Conservation (phyloP, 352 stramenopile genomes). For the Halophytophthora polymorphica region DNA sequence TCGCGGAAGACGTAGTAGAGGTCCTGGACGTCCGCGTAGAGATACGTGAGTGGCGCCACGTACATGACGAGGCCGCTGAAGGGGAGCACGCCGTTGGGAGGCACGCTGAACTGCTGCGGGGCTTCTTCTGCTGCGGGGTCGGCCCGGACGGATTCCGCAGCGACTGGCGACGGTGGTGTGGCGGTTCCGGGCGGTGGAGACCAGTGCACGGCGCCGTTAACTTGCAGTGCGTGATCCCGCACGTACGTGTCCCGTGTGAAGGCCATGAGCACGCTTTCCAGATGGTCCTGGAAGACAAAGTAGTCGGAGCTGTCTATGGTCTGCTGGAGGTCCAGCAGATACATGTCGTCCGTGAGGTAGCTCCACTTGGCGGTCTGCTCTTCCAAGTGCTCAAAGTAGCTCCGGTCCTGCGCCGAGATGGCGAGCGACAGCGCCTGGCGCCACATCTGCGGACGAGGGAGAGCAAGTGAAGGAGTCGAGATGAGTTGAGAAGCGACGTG, state of each 20-base stretch:
- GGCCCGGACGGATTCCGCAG: neutral
- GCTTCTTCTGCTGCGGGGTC: neutral
- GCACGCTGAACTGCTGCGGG: constrained; percentile 23
- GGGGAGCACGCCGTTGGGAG: constrained; percentile 66
- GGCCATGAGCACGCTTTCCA: constrained; percentile 66
- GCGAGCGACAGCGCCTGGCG: constrained; percentile 42
- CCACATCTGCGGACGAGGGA: constrained; percentile 40
- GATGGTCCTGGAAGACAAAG: constrained; percentile 79
- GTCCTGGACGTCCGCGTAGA: constrained; percentile 60
- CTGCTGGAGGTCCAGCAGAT: constrained; percentile 77
- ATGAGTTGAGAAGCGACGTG: constrained; percentile 1
- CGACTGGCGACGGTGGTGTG: neutral
- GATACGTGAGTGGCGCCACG: constrained; percentile 61
- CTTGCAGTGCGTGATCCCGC: constrained; percentile 31
- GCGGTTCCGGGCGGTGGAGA: constrained; percentile 1
- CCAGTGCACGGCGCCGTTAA: constrained; percentile 49
- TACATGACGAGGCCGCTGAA: constrained; percentile 78
- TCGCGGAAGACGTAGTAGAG: constrained; percentile 79
- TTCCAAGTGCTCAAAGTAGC: constrained; percentile 51
- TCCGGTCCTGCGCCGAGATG: constrained; percentile 28
- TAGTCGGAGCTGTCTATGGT: constrained; percentile 74
- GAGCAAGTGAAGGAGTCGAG: neutral
- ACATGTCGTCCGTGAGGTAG: constrained; percentile 77
- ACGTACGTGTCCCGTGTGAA: constrained; percentile 67
- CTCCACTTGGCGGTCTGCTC: constrained; percentile 30